Conservation (phyloP, 1,139 yeast species). For the Nakaseomyces kungkrabaensis region DNA sequence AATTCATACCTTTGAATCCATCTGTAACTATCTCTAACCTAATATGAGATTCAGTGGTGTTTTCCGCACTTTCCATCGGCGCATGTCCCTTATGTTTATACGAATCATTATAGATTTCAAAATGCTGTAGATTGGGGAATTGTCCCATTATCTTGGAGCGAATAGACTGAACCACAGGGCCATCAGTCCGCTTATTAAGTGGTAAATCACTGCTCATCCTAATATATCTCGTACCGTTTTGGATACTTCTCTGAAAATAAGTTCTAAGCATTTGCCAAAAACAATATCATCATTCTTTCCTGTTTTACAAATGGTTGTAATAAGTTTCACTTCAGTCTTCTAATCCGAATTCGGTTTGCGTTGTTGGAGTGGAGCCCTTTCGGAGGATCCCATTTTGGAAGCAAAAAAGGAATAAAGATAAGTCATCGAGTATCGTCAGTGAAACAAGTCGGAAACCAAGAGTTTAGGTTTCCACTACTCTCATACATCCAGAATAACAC, state of each 20-base stretch:
- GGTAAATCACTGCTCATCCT: neutral
- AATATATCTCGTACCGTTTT: neutral
- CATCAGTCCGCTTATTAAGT: constrained; percentile 25
- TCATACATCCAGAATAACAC: too few relatives aligned
- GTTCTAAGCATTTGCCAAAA: neutral
- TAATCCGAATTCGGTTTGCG: too few relatives aligned
- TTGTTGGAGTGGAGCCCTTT: too few relatives aligned
- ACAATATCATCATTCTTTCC: neutral
- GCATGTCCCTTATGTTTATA: constrained; percentile 84
- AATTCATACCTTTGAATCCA: constrained; percentile 51
- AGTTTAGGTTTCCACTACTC: too few relatives aligned
- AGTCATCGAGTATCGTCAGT: too few relatives aligned
- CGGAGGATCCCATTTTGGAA: too few relatives aligned
- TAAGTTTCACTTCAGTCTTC: too few relatives aligned
- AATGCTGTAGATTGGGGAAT: constrained; percentile 40
- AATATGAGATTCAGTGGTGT: constrained; percentile 80
- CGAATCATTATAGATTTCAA: constrained; percentile 70
- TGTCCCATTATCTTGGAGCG: constrained; percentile 36
- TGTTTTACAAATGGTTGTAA: neutral
- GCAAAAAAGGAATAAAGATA: too few relatives aligned
- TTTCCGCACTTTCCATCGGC: constrained; percentile 65
- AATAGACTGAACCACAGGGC: constrained; percentile 47
- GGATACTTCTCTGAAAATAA: neutral
- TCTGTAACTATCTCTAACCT: constrained; percentile 61
- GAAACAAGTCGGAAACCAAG: too few relatives aligned